Conservation (phyloP, 2,329 filamentous ascomycete genomes). For the Macrophomina pseudophaseolina region DNA sequence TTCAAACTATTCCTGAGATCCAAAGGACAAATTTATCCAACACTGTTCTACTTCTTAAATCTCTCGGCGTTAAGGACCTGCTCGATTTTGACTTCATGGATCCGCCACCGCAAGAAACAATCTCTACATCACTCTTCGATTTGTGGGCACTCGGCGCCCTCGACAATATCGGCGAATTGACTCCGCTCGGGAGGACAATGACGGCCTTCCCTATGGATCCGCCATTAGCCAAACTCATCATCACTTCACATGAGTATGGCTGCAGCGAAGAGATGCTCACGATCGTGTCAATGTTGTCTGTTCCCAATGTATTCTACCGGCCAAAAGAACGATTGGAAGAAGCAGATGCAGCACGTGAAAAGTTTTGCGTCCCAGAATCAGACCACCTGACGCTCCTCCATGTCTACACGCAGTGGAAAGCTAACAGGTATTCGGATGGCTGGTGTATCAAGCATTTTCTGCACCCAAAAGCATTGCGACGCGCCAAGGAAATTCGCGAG, state of each 20-base stretch:
- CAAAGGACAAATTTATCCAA: slow-evolving; percentile 96
- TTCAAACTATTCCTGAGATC: slow-evolving; percentile 96
- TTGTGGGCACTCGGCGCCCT: slow-evolving; percentile 94
- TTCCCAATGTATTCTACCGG: slow-evolving; percentile 95
- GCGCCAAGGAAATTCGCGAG: slow-evolving; percentile 91
- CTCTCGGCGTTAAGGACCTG: slow-evolving; percentile 89
- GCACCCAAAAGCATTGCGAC: slow-evolving; percentile 89
- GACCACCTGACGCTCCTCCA: slow-evolving; percentile 95
- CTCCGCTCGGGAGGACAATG: slow-evolving; percentile 86
- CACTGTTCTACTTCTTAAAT: slow-evolving; percentile 92
- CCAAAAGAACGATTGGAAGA: slow-evolving; percentile 97
- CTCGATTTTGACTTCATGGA: slow-evolving; percentile 99
- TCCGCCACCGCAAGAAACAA: slow-evolving; percentile 95
- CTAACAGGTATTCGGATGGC: slow-evolving; percentile 84
- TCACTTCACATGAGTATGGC: slow-evolving; percentile 85
- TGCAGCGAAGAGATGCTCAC: slow-evolving; percentile 98
- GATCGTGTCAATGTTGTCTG: slow-evolving; percentile 96
- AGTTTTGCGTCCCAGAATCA: slow-evolving; percentile 97
- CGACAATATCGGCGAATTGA: slow-evolving; percentile 92
- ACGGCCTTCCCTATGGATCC: slow-evolving; percentile 99
- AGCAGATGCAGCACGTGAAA: slow-evolving; percentile 91
- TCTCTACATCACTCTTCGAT: slow-evolving; percentile 95
- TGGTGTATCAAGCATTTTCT: slow-evolving; percentile 96
- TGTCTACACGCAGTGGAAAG: slow-evolving; percentile 94
- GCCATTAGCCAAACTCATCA: slow-evolving; percentile 89